Evolutionary conservation across 1,284 basidiomycete genomes (phyloP), one percentile per base, ranked within the genome.

Genomic region (Cryptococcus jaspeensis): DNA sequence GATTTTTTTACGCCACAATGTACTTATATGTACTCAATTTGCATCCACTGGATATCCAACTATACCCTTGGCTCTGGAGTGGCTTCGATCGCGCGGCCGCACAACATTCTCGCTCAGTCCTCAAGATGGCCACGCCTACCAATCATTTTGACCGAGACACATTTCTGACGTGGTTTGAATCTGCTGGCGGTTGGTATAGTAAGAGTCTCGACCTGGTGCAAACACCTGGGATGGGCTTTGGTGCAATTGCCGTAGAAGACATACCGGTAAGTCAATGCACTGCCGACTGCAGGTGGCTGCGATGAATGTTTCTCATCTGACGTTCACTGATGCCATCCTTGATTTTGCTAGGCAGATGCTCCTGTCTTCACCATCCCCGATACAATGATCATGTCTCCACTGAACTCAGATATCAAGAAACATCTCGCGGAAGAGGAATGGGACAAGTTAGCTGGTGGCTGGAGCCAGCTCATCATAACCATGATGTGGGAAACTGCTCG

Each of bases 401-500:
- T 85, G 35, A 94, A 90, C 0, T 91, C 87, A 0, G 63, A 77
- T 0, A 55, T 72, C 11, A 42, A 49, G 15, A 85, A 85, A 0
- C 59, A 73, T 12, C 79, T 82, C 3, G 85, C 85, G 12, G 57
- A 73, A 3, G 78, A 80, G 5, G 81, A 82, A 39, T 94, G 90
- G 91, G 68, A 75, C 72, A 73, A 77, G 22, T 74, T 93, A 54
- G 81, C 87, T 51, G 79, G 82, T 52, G 90, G 92, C 1, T 98
- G 94, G 94, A 80, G 84, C 1, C 88, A 89, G 1, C 80, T 98
- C 41, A 97, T 98, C 57, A 80, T 97, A 22, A 90, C 87, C 62
- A 89, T 98, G 87, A 92, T 98, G 89, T 97, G 89, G 87, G 95
- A 97, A 75, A 84, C 84, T 50, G 82, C 85, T 3, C 79, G 78